Evolutionary conservation across 441 rosid genomes (phyloP), one percentile per base, ranked within the genome.

Genomic region (Dalechampia spathulata): DNA sequence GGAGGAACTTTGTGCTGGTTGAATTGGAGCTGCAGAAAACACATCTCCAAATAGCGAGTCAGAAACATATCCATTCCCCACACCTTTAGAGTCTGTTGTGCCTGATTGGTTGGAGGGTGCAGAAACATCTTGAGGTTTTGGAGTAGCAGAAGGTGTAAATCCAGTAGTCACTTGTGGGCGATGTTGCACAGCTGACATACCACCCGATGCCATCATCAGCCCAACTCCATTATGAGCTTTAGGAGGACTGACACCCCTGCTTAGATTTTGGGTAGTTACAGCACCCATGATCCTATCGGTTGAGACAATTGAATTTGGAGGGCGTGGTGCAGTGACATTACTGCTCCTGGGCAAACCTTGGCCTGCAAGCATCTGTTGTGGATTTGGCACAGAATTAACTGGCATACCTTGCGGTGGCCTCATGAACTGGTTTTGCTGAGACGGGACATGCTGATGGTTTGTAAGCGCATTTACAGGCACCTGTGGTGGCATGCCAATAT

Each of bases 11-110:
- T 77, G 83, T 58, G 66, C 67, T 67, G 80, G 71, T 74, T 77
- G 86, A 14, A 73, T 51, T 62, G 86, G 78, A 63, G 67, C 32
- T 59, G 71, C 77, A 52, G 97, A 72, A 74, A 89, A 85, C 26
- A 78, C 93, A 75, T 81, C 93, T 60, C 96, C 94, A 46, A 81
- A 85, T 66, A 71, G 77, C 52, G 97, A 78, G 66, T 73, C 78
- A 51, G 95, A 58, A 62, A 92, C 58, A 67, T 79, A 71, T 15
- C 92, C 90, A 64, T 89, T 92, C 59, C 82, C 83, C 52, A 86
- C 73, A 71, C 65, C 75, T 68, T 82, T 80, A 32, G 84, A 60
- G 73, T 85, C 85, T 66, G 69, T 80, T 44, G 71, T 58, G 51
- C 58, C 73, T 39, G 66, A 65, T 57, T 71, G 80, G 73, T 62